Conservation (phyloP, 306 rosid species). For the Dalbergia cochinchinensis region DNA sequence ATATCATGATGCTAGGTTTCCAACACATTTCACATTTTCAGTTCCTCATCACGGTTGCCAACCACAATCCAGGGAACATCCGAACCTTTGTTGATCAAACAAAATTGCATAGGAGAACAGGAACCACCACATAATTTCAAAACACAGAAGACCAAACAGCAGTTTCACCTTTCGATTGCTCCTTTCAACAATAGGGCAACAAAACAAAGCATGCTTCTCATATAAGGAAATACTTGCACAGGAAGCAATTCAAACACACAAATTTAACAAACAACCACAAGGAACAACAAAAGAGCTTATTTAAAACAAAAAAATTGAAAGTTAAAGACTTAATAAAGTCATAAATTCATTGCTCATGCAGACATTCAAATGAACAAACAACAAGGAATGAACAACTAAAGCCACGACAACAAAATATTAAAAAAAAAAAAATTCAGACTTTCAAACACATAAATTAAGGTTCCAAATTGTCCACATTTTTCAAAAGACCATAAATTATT, state of each 20-base stretch:
- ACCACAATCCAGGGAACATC: constrained; percentile 43
- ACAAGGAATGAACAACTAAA: background rate
- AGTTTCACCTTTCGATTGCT: constrained; percentile 33
- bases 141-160: constrained; percentile 12
- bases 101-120: constrained; percentile 33
- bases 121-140: constrained; percentile 22
- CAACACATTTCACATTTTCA: constrained; percentile 36
- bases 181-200: constrained; percentile 36
- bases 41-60: constrained; percentile 34
- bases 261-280: constrained; percentile 21
- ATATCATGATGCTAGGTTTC: constrained; percentile 35
- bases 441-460: background rate
- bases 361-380: constrained; percentile 19
- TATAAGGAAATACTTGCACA: constrained; percentile 34
- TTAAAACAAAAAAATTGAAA: background rate
- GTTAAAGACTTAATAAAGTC: background rate
- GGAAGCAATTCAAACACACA: constrained; percentile 36
- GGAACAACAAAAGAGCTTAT: background rate
- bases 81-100: constrained; percentile 19
- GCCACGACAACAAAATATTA: no score
- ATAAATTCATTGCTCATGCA: constrained; percentile 30
- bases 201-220: constrained; percentile 45
- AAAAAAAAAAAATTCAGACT: background rate
- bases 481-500: background rate
- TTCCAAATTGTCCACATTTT: background rate